Evolutionary conservation across 306 rosid genomes (phyloP).

Genomic region (Inga oerstediana): DNA sequence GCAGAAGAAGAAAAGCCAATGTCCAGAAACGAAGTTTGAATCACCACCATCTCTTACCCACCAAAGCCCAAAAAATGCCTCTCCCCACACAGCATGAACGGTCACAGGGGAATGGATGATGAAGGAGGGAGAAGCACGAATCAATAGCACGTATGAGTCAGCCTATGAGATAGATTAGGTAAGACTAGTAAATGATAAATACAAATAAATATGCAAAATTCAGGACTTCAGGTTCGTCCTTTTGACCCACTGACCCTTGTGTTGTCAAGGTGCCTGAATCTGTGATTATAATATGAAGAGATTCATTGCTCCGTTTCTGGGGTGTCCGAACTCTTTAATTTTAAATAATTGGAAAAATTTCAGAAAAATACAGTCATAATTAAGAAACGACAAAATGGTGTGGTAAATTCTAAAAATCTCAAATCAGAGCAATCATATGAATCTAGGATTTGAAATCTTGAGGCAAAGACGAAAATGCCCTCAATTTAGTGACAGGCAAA

Average conservation of each 20-base stretch:
- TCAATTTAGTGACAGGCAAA: too few species aligned
- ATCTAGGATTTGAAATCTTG: too few species aligned
- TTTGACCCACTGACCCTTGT: not conserved
- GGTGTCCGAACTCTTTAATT: not conserved
- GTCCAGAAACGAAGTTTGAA: not conserved
- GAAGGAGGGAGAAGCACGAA: not conserved
- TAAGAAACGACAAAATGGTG: too few species aligned
- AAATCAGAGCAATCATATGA: too few species aligned
- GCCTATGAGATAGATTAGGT: not conserved
- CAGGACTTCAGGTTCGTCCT: not conserved
- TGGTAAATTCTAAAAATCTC: too few species aligned
- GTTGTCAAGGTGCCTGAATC: not conserved
- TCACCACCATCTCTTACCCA: constrained; percentile 27
- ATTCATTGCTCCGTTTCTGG: not conserved
- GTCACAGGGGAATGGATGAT: not conserved
- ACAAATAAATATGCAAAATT: not conserved
- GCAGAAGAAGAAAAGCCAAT: not conserved
- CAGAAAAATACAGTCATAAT: too few species aligned
- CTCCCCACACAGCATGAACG: not conserved
- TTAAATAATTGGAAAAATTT: too few species aligned
- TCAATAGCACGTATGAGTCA: not conserved
- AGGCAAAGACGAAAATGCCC: too few species aligned
- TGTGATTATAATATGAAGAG: not conserved
- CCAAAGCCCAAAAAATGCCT: not conserved
- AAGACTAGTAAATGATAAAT: not conserved